Evolutionary conservation across 1,284 basidiomycete species (phyloP), one percentile per base, ranked within the genome.

Genomic region (Sphagnurus paluster): DNA sequence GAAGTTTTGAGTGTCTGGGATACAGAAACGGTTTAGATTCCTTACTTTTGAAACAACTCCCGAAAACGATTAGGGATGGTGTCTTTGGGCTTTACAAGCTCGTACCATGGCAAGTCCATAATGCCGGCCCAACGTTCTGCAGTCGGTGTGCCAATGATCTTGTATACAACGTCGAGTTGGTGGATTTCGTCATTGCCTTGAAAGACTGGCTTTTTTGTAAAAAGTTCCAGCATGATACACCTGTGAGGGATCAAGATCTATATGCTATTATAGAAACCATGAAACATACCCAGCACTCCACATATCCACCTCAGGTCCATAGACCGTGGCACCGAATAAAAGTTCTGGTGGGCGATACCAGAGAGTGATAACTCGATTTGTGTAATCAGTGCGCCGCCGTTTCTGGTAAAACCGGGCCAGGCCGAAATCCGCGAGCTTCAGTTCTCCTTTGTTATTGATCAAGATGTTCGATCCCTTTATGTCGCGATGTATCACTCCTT

Each of bases 281-380:
- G 30, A 40, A 44, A 71, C 80, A 58, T 67, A 95, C 92, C 97
- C 97, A 9, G 96, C 97, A 63, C 94, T 97, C 97, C 97, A 99
- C 85, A 97, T 97, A 62, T 99, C 97, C n/a, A 99, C 96, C 61
- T 98, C 97, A 2, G 93, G 87, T 1, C 95, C 96, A 68, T 99
- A 99, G 16, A 93, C 84, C 1, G 97, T 99, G 38, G 94, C 93
- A 13, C 97, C 98, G 55, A 99, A 86, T 30, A 99, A 70, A 38
- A 99, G 74, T 66, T 99, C 98, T 3, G 96, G 97, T 4, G 93
- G 92, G 36, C 97, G 84, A 69, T 99, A 99, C 98, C 98, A 99
- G 36, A 98, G 79, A 10, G 97, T 99, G 56, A 99, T 98, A 34
- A 99, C 97, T 24, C 97, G 82, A 67, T 99, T 99, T 24, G 97